Evolutionary conservation across 78 protist species (phyloP).

Genomic region (Dictyostelium citrinum): DNA sequence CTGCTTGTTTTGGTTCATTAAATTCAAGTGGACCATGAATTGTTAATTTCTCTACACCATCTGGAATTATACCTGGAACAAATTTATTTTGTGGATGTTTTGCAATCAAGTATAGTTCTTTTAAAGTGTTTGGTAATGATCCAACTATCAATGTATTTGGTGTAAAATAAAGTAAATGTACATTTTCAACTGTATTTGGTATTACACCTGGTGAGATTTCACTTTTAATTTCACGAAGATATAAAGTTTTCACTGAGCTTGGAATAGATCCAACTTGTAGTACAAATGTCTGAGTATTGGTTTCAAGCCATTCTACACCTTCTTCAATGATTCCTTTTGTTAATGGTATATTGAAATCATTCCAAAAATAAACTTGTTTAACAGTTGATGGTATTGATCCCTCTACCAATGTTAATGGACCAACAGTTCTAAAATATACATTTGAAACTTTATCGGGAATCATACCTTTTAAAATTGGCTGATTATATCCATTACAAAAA

Average conservation of each 20-base stretch:
- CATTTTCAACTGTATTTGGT: no score
- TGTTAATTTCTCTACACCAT: background rate
- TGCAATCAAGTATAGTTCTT: background rate
- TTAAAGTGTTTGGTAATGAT: background rate
- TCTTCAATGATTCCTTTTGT: background rate
- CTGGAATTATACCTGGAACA: background rate
- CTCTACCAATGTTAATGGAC: background rate
- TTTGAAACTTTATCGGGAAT: background rate
- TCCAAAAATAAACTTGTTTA: background rate
- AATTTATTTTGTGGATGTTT: background rate
- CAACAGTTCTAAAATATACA: background rate
- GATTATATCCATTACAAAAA: background rate
- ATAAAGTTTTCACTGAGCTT: background rate
- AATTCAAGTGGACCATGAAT: background rate
- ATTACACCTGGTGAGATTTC: background rate
- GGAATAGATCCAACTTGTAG: background rate
- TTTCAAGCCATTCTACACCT: background rate
- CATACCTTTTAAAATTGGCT: background rate
- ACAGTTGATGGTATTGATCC: background rate
- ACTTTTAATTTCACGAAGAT: background rate
- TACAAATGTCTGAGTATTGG: background rate
- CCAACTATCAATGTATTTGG: background rate
- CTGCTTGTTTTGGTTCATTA: background rate
- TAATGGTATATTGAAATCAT: background rate
- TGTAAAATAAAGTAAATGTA: no score